Evolutionary conservation across 192 early-diverging fungal species (phyloP), one percentile per base, ranked within the genome.

Genomic region (Dimargaris cristalligena): DNA sequence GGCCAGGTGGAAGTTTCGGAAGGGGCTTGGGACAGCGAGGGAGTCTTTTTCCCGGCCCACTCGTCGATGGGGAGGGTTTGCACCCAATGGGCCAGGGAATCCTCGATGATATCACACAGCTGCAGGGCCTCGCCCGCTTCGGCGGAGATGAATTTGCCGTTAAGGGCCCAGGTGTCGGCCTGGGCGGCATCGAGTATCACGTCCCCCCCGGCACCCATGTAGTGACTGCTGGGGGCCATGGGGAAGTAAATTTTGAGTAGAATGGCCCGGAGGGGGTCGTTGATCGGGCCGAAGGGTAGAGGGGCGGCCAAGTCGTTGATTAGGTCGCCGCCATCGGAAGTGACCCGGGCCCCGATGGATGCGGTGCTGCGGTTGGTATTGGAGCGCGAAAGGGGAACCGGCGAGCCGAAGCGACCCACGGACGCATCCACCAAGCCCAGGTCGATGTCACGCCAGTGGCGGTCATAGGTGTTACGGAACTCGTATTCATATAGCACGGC

Each of bases 31-130:
- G 22, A 25, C 20, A 44, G 11, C 48, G 38, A 41, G 6, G 20
- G 48, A 9, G 22, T 50, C 6, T 9, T 4, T 22, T 11, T 4
- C 10, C n/a, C 6, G 26, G 48, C 48, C 6, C 22, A n/a, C 6
- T 50, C 48, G 22, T 50, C 8, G 20, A 25, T 8, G 44, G 20
- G 44, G 11, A 44, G 33, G 16, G 60, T 55, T 47, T 74, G 72
- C 6, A 64, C 62, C 72, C 72, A 74, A 3, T 68, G 57, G 4
- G 66, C 66, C 64, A 74, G 66, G 9, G 72, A 68, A 48, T 74
- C 72, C 48, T 74, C 72, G 3, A 74, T 35, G 0, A 64, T 65
- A 41, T 70, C 68, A 2, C 64, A 67, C 32, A 74, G 68, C 66
- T 67, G 68, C n/a, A 67, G 68, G 49, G 65, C 65, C 34, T 70